Conservation (phyloP, 2,329 filamentous ascomycete genomes). For the Sporothrix mexicana region DNA sequence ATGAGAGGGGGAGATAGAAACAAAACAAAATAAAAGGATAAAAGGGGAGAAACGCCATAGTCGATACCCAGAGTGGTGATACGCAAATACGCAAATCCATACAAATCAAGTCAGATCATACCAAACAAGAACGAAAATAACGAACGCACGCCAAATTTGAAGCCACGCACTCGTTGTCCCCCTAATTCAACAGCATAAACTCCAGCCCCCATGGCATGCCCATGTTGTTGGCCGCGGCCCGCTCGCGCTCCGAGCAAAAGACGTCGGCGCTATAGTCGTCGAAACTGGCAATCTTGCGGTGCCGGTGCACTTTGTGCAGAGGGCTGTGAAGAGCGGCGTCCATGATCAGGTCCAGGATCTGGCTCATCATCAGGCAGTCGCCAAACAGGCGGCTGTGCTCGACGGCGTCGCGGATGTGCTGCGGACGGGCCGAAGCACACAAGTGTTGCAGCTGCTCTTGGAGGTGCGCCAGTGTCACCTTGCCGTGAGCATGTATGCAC, state of each 20-base stretch:
- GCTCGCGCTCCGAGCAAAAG: slow-evolving; percentile 43
- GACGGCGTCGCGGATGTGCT: slow-evolving; percentile 43
- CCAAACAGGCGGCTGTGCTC: slow-evolving; percentile 44
- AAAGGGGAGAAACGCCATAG: slow-evolving; percentile 3
- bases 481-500: slow-evolving; percentile 28
- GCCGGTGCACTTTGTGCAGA: background rate
- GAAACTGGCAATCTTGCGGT: slow-evolving; percentile 33
- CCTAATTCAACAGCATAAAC: slow-evolving; percentile 48
- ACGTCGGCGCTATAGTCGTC: slow-evolving; percentile 41
- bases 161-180: background rate
- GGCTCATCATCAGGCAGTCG: slow-evolving; percentile 45
- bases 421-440: slow-evolving; percentile 42
- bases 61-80: slow-evolving; percentile 27
- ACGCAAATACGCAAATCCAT: background rate
- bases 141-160: background rate
- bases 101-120: background rate
- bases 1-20: slow-evolving; percentile 23
- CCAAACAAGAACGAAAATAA: background rate
- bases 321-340: slow-evolving; percentile 41
- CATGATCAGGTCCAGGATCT: slow-evolving; percentile 46
- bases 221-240: slow-evolving; percentile 45
- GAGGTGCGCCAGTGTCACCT: slow-evolving; percentile 39
- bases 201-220: slow-evolving; percentile 48
- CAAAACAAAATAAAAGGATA: background rate
- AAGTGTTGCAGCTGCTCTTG: slow-evolving; percentile 44